Conservation (phyloP, 257 asterid species). For the Asclepias syriaca region DNA sequence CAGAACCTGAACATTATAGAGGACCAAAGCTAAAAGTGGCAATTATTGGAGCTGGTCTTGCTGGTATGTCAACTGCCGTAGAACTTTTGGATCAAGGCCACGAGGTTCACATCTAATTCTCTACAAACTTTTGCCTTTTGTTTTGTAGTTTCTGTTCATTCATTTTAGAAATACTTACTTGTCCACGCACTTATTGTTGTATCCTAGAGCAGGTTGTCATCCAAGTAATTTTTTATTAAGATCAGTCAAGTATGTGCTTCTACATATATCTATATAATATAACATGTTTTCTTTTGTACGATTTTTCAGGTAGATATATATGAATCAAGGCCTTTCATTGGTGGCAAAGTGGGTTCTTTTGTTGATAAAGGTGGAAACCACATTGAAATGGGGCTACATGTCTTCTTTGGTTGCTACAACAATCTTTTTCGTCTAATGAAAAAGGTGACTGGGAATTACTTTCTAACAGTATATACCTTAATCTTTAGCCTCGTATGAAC, state of each 20-base stretch:
- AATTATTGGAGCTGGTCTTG: constrained; percentile 95
- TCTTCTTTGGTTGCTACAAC: constrained; percentile 96
- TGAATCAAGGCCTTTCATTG: constrained; percentile 80
- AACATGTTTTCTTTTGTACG: neutral
- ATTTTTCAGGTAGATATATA: constrained; percentile 89
- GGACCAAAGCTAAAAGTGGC: constrained; percentile 98
- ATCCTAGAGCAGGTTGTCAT: neutral
- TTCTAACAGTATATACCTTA: neutral
- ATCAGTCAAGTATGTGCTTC: neutral
- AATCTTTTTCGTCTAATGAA: constrained; percentile 95
- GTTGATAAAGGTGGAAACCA: constrained; percentile 92
- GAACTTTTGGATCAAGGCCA: constrained; percentile 99
- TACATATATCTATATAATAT: neutral
- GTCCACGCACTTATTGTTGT: neutral
- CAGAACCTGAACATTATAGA: constrained; percentile 86
- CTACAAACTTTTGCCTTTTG: neutral
- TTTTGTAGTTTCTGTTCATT: neutral
- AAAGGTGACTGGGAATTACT: constrained; percentile 47
- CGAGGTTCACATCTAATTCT: constrained; percentile 48
- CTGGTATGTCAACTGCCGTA: constrained; percentile 99
- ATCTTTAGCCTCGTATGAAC: neutral
- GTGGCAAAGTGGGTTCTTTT: constrained; percentile 99
- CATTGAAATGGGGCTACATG: constrained; percentile 97
- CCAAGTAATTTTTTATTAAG: neutral
- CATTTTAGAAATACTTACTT: neutral